Evolutionary conservation across 352 stramenopile species (phyloP).

Genomic region (Globisporangium spiculum): DNA sequence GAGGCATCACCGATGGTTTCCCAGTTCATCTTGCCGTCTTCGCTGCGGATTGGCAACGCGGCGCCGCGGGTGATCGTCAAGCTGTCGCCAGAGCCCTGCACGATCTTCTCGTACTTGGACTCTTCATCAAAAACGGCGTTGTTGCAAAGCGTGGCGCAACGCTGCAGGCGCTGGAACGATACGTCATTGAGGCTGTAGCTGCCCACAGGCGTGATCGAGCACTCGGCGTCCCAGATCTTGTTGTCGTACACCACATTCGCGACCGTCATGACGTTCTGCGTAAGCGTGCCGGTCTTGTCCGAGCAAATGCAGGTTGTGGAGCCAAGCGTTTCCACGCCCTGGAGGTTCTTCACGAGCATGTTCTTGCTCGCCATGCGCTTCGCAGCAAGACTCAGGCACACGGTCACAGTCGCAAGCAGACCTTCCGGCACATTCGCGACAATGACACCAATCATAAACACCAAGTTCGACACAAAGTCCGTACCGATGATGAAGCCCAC

Average conservation of each 20-base stretch:
- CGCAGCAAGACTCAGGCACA: slow-evolving; percentile 90
- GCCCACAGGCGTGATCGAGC: slow-evolving; percentile 66
- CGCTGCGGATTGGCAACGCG: slow-evolving; percentile 12
- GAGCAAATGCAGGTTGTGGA: slow-evolving; percentile 93
- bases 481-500: slow-evolving; percentile 53
- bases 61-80: slow-evolving; percentile 21
- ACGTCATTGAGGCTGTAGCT: slow-evolving; percentile 50
- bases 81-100: slow-evolving; percentile 14
- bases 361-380: slow-evolving; percentile 88
- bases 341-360: slow-evolving; percentile 94
- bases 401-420: slow-evolving; percentile 88
- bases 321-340: slow-evolving; percentile 91
- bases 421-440: slow-evolving; percentile 94
- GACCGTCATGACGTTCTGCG: slow-evolving; percentile 94
- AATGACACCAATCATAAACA: slow-evolving; percentile 96
- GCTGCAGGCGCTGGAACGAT: slow-evolving; percentile 64
- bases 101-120: slow-evolving; percentile 23
- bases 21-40: slow-evolving; percentile 26
- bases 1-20: slow-evolving; percentile 76
- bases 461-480: slow-evolving; percentile 70
- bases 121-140: slow-evolving; percentile 87
- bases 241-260: slow-evolving; percentile 76
- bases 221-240: slow-evolving; percentile 68
- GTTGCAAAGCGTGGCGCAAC: slow-evolving; percentile 89
- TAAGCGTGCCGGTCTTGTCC: slow-evolving; percentile 96